Conservation (phyloP, 306 rosid genomes). For the Vigna radiata region DNA sequence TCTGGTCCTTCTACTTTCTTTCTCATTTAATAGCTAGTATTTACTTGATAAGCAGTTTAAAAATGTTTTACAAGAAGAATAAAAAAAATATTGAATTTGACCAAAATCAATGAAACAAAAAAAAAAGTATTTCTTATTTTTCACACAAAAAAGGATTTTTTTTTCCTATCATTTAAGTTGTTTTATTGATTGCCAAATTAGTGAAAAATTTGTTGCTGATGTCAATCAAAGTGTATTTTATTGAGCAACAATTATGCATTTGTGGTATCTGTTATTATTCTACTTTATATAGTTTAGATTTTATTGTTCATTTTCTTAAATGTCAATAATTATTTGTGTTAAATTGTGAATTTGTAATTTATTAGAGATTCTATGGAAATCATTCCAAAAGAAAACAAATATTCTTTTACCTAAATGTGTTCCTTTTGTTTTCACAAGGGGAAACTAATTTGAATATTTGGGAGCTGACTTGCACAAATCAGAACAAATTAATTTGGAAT, state of each 20-base stretch:
- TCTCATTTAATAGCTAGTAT: neutral
- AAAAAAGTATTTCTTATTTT: neutral
- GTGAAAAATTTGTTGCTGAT: neutral
- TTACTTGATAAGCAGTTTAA: neutral
- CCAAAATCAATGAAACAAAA: neutral
- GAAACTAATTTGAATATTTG: neutral
- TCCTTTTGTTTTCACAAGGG: neutral
- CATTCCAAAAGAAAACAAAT: slow-evolving; percentile 26
- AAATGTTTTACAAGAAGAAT: neutral
- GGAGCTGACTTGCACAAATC: neutral
- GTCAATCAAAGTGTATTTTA: neutral
- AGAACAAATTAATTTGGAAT: neutral
- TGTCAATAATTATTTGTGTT: neutral
- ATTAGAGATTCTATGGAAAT: slow-evolving; percentile 20
- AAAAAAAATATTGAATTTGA: neutral
- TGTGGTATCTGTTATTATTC: neutral
- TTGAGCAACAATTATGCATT: neutral
- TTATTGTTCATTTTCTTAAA: slow-evolving; percentile 1
- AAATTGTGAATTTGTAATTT: neutral
- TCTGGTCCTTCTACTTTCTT: neutral
- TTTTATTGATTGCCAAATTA: slow-evolving; percentile 1
- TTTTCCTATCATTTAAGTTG: neutral
- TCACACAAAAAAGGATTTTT: no score
- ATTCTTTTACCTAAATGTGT: neutral
- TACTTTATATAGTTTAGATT: neutral